Evolutionary conservation across 495 filamentous ascomycete genomes (phyloP), one percentile per base, ranked within the genome.

Genomic region (Antarctomyces pellizariae): DNA sequence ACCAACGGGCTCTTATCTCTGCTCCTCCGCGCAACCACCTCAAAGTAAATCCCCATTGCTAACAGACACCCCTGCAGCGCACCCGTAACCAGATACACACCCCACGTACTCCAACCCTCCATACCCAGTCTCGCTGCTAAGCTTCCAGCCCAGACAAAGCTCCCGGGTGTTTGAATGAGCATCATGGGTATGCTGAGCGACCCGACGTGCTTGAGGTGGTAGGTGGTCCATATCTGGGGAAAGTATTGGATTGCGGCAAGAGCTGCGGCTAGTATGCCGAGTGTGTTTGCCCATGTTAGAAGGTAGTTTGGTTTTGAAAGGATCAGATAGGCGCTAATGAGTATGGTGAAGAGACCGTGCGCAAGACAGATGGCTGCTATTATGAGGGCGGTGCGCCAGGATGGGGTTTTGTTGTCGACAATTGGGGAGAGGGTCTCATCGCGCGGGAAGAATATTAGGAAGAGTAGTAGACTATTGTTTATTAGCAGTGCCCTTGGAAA

Each of bases 171-270:
- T 47, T 97, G 86, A 22, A 95, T 91, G 44, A 73, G 74, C 86
- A 97, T 97, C 78, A 92, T 95, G 1, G 82, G 75, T 31, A 97
- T 83, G 41, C 79, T 90, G 31, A 97, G 47, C 42, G 77, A 89
- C 18, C 77, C 77, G 1, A 89, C 74, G 34, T 75, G 69, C 42
- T 79, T 72, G 26, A 92, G 53, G 18, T 54, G 60, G 51, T 77
- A 83, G 1, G 86, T 97, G 16, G 74, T 91, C 44, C 64, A 83
- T 38, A 97, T 80, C 52, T 97, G 86, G 1, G 86, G 86, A 11
- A 95, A 54, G 50, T 93, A 97, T 46, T 97, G 86, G 12, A 93
- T 62, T 0, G 62, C 69, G 0, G 89, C 74, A 12, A 95, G 66
- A n/a, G 70, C 38, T 3, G 78, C 69, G 19, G 75, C 59, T 39